Conservation (phyloP, 2,329 filamentous ascomycete genomes). For the Aspergillus novofumigatus region DNA sequence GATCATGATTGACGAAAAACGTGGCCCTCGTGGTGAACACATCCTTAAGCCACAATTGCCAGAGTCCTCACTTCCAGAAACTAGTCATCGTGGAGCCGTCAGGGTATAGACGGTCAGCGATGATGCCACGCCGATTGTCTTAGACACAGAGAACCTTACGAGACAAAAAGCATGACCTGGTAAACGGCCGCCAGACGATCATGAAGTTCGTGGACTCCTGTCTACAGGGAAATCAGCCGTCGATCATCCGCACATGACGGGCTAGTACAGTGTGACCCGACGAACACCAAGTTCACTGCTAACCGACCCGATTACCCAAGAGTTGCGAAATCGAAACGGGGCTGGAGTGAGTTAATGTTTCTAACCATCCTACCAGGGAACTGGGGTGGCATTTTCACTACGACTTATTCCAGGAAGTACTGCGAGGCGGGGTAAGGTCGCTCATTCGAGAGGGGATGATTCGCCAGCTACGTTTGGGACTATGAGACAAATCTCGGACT, state of each 20-base stretch:
- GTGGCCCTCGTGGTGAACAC: neutral
- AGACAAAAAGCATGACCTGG: no score
- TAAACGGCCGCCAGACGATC: neutral
- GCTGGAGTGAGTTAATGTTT: neutral
- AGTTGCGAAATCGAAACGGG: neutral
- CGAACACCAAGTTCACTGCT: neutral
- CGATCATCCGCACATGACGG: constrained; percentile 8
- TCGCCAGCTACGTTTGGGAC: constrained; percentile 4
- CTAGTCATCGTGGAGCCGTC: neutral
- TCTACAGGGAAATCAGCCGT: constrained; percentile 2
- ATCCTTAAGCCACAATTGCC: neutral
- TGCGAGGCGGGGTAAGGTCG: constrained; percentile 3
- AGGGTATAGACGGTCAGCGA: neutral
- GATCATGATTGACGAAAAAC: neutral
- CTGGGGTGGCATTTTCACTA: neutral
- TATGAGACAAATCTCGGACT: constrained; percentile 15
- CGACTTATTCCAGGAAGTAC: constrained; percentile 6
- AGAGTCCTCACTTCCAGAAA: neutral
- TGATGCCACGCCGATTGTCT: neutral
- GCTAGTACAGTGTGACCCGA: neutral
- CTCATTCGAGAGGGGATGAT: neutral
- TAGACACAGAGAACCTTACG: neutral
- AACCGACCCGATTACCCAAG: neutral
- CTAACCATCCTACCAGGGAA: neutral
- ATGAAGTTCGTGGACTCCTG: neutral